These are phyloP conservation scores for Moesziomyces globuligerus DNA, from an alignment of 1,284 basidiomycete genomes.

Conservation along the genomic window DNA sequence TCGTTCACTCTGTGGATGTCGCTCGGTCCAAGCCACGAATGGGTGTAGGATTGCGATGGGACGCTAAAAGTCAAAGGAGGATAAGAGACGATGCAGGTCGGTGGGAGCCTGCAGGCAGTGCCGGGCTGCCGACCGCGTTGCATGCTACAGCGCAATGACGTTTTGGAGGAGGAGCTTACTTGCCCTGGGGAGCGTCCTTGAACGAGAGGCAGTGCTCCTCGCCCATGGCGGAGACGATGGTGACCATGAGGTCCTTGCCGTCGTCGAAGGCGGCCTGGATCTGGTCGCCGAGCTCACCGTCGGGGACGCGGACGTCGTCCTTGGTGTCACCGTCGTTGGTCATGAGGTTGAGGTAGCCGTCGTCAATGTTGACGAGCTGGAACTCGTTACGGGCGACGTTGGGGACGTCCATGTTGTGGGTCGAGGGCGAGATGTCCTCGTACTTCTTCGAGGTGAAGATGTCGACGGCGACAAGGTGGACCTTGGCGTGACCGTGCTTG, in stretches of 20 bases:
- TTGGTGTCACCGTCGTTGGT: slow-evolving; percentile 82
- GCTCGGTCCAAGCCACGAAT: not conserved
- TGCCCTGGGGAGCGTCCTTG: slow-evolving; percentile 66
- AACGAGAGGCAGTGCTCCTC: slow-evolving; percentile 87
- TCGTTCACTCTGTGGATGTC: not conserved
- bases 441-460: slow-evolving; percentile 68
- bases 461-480: slow-evolving; percentile 95
- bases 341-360: slow-evolving; percentile 93
- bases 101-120: not conserved
- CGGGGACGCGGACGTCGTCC: slow-evolving; percentile 95
- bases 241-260: slow-evolving; percentile 85
- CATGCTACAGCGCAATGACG: not conserved
- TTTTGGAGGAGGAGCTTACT: slow-evolving; percentile 35
- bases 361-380: slow-evolving; percentile 78
- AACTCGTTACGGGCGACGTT: slow-evolving; percentile 91
- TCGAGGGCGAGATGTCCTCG: slow-evolving; percentile 98
- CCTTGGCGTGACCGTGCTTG: slow-evolving; percentile 98
- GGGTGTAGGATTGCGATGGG: not conserved
- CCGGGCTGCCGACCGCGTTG: not conserved
- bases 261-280: slow-evolving; percentile 82
- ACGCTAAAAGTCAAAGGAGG: not conserved
- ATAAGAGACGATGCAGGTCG: not conserved
- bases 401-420: slow-evolving; percentile 99
- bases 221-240: slow-evolving; percentile 89
- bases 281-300: slow-evolving; percentile 81